phyloP scores from a whole-genome alignment of 306 rosid species.

The Sesbania bispinosa region DNA sequence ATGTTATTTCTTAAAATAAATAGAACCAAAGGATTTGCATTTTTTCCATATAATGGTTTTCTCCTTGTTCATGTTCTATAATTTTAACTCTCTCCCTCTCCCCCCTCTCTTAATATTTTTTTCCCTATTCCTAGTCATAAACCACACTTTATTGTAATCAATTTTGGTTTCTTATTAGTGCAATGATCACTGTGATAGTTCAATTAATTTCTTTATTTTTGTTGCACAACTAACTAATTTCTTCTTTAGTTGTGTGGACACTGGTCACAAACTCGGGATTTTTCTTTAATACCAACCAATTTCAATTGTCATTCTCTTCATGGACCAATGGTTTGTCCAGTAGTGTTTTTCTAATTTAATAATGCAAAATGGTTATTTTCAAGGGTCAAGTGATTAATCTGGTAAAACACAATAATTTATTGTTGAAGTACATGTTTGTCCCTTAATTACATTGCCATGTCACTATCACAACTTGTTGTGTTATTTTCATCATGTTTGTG shows the following conservation, averaged over 20 bases:
- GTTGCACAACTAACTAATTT: constrained; percentile 7
- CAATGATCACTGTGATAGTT: neutral
- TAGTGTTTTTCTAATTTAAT: neutral
- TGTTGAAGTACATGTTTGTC: neutral
- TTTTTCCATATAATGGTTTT: neutral
- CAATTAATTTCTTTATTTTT: neutral
- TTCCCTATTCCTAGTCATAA: neutral
- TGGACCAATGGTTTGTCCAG: neutral
- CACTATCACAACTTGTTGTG: neutral
- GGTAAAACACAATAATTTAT: neutral
- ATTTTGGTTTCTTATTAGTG: neutral
- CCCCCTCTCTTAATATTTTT: neutral
- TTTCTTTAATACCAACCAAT: neutral
- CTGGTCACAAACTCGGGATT: neutral
- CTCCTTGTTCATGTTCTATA: neutral
- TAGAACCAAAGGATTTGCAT: neutral
- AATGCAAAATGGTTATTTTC: constrained; percentile 4
- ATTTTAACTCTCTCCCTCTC: neutral
- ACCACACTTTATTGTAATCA: neutral
- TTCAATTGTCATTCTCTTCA: neutral
- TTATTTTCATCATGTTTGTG: too few species aligned
- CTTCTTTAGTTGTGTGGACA: neutral
- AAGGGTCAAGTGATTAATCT: neutral
- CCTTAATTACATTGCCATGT: constrained; percentile 1
- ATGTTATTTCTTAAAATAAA: neutral